Base-by-base conservation (phyloP, 2,329 filamentous ascomycete species). In the Xylariaceae sp. region DNA sequence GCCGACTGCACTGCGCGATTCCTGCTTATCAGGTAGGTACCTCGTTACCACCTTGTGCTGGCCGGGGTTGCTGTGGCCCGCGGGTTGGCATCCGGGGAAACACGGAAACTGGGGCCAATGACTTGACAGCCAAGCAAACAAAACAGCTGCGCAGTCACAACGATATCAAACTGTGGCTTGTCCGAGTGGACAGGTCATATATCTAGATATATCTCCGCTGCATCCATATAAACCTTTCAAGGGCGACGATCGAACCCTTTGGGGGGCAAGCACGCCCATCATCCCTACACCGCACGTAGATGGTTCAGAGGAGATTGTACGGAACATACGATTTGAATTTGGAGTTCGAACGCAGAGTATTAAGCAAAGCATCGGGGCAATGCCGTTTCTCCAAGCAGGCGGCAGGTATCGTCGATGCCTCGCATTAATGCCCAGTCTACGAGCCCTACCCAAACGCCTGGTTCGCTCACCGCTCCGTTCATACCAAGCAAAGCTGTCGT, bases 391-490 rank as follows among this genome's bases (percentile, higher is more conserved):
- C 54, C 36, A 39, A 50, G 40, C 39, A 18, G 44, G 52, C 42
- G 29, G 52, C 54, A 43, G 44, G 32, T 49, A 49, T 51, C 49
- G 40, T 48, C 37, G 46, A 57, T 53, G 48, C 48, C 49, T 57
- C 54, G 49, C 54, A 57, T 59, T 58, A 45, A 60, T 60, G 52
- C 53, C 57, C 57, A 56, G 57, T 50, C 22, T 29, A 54, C 47
- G 47, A 34, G 48, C 34, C 44, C 36, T 51, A 52, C 44, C 39
- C 40, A 56, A 49, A 41, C 47, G 37, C 39, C 49, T 43, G 50
- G 48, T 42, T 46, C 29, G 46, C 48, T 60, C 58, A 58, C 58
- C 58, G 58, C 58, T 55, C 37, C 41, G 29, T 58, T 55, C 48
- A 21, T 44, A 39, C 50, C 19, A 53, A 45, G 46, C 40, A 41